phyloP scores from a whole-genome alignment of 306 rosid genomes.

The Quercus alba region DNA sequence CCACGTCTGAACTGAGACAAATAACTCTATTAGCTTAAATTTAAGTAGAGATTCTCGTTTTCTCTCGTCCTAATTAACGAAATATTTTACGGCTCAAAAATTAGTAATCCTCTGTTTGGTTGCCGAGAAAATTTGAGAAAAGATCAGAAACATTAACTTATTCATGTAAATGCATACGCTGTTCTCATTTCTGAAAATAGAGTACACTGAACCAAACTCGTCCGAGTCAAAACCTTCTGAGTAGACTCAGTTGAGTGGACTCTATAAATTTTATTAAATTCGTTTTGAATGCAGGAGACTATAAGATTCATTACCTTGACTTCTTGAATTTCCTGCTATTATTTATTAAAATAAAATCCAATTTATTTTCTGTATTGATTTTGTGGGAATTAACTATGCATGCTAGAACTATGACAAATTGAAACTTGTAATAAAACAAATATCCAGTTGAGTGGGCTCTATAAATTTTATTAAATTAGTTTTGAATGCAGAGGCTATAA shows the following conservation, averaged over 20 bases:
- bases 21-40: not conserved
- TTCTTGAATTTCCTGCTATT: not conserved
- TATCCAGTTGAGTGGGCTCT: too few relatives aligned
- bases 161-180: not conserved
- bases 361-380: too few relatives aligned
- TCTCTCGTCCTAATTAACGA: slow-evolving; percentile 1
- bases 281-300: not conserved
- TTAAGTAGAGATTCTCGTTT: not conserved
- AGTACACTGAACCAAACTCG: slow-evolving; percentile 17
- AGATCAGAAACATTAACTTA: not conserved
- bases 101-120: not conserved
- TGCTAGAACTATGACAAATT: too few relatives aligned
- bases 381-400: too few relatives aligned
- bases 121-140: slow-evolving; percentile 1
- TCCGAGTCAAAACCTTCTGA: not conserved
- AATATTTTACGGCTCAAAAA: not conserved
- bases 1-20: not conserved
- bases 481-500: too few relatives aligned
- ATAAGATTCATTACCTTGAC: not conserved
- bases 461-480: too few relatives aligned
- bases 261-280: not conserved
- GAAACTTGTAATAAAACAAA: too few relatives aligned
- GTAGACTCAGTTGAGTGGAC: slow-evolving; percentile 5
- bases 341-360: too few relatives aligned
- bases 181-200: not conserved